Conservation (phyloP, 1,139 yeast species). For the Entelexis sorbosivorans region DNA sequence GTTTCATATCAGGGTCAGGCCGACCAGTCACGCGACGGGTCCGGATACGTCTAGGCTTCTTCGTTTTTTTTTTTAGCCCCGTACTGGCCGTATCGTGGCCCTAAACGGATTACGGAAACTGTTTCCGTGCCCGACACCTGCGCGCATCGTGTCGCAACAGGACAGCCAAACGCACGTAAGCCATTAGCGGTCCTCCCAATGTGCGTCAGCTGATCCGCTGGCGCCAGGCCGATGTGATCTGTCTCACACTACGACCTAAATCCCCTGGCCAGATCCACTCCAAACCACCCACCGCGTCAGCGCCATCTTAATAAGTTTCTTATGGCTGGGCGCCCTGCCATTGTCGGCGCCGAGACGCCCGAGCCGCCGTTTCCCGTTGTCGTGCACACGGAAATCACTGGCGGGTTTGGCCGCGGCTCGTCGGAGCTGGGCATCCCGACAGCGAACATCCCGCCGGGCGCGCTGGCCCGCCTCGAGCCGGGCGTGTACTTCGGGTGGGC, state of each 20-base stretch:
- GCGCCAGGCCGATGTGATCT: too few species aligned
- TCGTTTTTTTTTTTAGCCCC: too few species aligned
- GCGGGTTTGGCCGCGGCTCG: constrained; percentile 95
- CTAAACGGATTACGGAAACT: too few species aligned
- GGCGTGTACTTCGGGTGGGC: constrained; percentile 94
- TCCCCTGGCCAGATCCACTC: background rate
- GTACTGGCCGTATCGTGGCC: too few species aligned
- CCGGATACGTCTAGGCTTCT: too few species aligned
- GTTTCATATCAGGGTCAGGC: too few species aligned
- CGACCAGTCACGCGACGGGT: too few species aligned
- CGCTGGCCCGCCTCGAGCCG: constrained; percentile 44
- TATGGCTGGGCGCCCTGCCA: constrained; percentile 24
- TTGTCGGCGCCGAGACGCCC: constrained; percentile 42
- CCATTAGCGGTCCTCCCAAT: too few species aligned
- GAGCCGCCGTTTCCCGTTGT: constrained; percentile 55
- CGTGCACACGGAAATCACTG: constrained; percentile 46
- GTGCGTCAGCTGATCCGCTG: background rate
- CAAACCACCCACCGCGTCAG: background rate
- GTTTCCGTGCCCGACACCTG: too few species aligned
- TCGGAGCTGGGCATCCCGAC: constrained; percentile 91
- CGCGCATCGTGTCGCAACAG: too few species aligned
- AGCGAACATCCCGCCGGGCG: constrained; percentile 69
- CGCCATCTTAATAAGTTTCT: background rate
- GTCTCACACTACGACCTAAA: background rate
- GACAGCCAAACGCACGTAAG: too few species aligned